Base-by-base conservation (phyloP, 139 green algal species). In the Volvox africanus region DNA sequence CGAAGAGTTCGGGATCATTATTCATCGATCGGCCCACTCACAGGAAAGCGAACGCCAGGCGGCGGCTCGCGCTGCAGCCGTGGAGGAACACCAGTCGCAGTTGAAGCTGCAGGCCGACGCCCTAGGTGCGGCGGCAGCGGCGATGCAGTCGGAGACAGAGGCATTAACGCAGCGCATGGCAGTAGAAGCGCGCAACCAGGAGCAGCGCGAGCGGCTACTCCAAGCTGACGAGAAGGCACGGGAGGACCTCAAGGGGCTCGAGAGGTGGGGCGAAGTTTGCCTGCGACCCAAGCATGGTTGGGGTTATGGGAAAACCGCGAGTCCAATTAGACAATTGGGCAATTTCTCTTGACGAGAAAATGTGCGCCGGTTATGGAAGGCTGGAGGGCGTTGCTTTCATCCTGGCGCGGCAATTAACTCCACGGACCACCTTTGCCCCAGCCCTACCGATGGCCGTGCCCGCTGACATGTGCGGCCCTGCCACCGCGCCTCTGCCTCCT, bases 41-140 rank as follows among this genome's bases (percentile, higher is more conserved):
- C 75, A 91, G 88, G 65, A 91, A 84, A 93, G 62, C 24, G 84
- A 86, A 76, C 86, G 20, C 71, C 82, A 75, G 82, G n/a, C 68
- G 2, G 62, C 35, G 21, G 75, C 21, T 18, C 26, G 75, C 1
- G 28, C 87, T 36, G 91, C 73, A 13, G 87, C 81, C 0, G 87
- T 86, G 17, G 82, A 93, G 82, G 68, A 80, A 9, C 87, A 83
- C 21, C 89, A 89, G 13, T 77, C 36, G 30, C n/a, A 90, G 82
- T 86, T 92, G 89, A 87, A 32, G 81, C 36, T 21, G 82, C 65
- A 68, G 65, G 30, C 80, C 79, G n/a, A 76, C 18, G 73, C 71
- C 19, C 86, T 93, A 19, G 79, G 67, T 3, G 87, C 86, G 18
- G 77, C 77, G 19, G 91, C 87, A 33, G 62, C 32, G 28, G 32